These are phyloP conservation scores for Populus alba DNA, from an alignment of 345 rosid species.

Conservation along the genomic window DNA sequence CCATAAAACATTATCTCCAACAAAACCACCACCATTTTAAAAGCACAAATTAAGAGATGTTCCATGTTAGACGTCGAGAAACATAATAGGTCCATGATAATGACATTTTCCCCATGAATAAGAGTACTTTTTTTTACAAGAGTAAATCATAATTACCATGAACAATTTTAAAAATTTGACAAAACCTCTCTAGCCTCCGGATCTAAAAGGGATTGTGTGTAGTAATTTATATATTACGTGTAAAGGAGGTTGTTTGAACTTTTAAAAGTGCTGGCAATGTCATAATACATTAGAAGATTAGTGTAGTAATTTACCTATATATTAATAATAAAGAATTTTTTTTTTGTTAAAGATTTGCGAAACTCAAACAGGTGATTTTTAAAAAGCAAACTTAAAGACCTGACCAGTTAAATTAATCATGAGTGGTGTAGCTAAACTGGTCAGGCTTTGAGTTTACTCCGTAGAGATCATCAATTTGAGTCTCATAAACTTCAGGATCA, in stretches of 20 bases:
- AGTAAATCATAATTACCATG: too few relatives aligned
- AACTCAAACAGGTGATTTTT: fast-evolving
- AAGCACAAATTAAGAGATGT: background rate
- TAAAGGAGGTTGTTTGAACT: too few relatives aligned
- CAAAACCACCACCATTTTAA: background rate
- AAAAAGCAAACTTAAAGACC: fast-evolving
- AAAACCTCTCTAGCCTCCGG: too few relatives aligned
- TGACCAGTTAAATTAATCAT: fast-evolving
- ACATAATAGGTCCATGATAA: background rate
- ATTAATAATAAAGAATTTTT: background rate
- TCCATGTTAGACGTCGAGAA: background rate
- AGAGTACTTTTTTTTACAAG: too few relatives aligned
- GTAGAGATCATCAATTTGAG: fast-evolving
- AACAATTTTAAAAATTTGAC: too few relatives aligned
- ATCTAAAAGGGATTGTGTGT: too few relatives aligned
- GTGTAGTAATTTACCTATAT: background rate
- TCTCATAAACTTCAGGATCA: fast-evolving
- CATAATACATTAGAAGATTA: background rate
- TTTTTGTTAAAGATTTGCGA: too few relatives aligned
- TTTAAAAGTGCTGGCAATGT: background rate
- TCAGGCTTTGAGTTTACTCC: fast-evolving
- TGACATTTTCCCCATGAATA: too few relatives aligned
- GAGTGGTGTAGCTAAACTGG: fast-evolving
- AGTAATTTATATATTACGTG: too few relatives aligned
- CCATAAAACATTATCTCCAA: background rate